phyloP scores from a whole-genome alignment of 371 early-diverging fungal genomes.

The Conidiobolus incongruus region DNA sequence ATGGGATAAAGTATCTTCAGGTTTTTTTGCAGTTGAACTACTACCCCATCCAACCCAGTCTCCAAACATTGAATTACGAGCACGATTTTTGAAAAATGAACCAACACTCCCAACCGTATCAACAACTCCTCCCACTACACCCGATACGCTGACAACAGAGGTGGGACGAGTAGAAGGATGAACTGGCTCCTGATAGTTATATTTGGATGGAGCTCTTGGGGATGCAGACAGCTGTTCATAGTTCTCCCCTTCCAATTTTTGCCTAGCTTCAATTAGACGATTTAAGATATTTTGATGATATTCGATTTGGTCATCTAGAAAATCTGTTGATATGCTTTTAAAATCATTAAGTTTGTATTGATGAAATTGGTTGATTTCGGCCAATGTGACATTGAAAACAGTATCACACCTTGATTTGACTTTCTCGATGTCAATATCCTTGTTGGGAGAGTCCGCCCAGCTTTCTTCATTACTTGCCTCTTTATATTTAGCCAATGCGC shows the following conservation, averaged over 20 bases:
- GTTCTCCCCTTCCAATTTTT: conserved; percentile 6
- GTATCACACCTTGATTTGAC: conserved; percentile 19
- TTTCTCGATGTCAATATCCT: conserved; percentile 14
- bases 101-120: conserved; percentile 18
- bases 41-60: conserved; percentile 7
- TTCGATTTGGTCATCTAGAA: too few relatives aligned
- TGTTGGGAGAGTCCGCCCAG: too few relatives aligned
- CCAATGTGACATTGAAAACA: conserved; percentile 16
- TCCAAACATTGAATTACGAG: conserved; percentile 11
- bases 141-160: conserved; percentile 15
- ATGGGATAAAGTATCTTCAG: too few relatives aligned
- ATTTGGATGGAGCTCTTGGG: too few relatives aligned
- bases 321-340: too few relatives aligned
- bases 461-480: too few relatives aligned
- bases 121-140: conserved; percentile 18
- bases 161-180: conserved; percentile 15
- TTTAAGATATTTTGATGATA: conserved; percentile 13
- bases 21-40: too few relatives aligned
- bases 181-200: too few relatives aligned
- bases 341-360: too few relatives aligned
- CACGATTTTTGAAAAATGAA: conserved; percentile 13
- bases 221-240: conserved; percentile 10
- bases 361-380: too few relatives aligned
- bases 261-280: not conserved
- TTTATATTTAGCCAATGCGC: too few relatives aligned